Evolutionary conservation across 768 basidiomycete genomes (phyloP), one percentile per base, ranked within the genome.

Genomic region (Lactifluus rugatus): DNA sequence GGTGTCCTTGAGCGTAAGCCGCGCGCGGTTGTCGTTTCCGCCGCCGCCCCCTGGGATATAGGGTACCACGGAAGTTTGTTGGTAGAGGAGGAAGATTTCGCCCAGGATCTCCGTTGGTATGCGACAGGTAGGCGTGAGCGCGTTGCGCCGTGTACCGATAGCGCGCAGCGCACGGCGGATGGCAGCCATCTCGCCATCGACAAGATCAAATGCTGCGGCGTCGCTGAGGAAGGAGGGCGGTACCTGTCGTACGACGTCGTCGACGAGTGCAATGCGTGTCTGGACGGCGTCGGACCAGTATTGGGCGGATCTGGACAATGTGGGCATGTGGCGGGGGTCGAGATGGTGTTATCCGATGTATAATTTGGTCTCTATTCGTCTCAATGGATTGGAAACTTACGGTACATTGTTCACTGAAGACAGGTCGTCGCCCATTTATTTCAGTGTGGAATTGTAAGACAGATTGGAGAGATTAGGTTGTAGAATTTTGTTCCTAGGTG

Each of bases 41-140:
- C 17, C 39, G 11, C 31, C 16, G 6, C n/a, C 52, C 0, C 47
- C 49, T 2, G n/a, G 37, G 34, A 51, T 17, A 34, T 25, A 50
- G 4, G 48, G 1, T 0, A 14, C 19, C 13, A 25, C 5, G 10
- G 36, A 54, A 28, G 41, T 10, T 2, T 31, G 49, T 13, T 60
- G 54, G 49, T 60, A 60, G 36, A 51, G 28, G 49, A 60, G 59
- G 49, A 60, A 56, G 34, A 60, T 60, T 31, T 56, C 48, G 17
- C 34, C 48, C 25, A 60, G 48, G 44, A 60, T 60, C 37, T 60
- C 54, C 1, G 59, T 51, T 8, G 58, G 59, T 34, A 60, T 56
- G 54, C 54, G 54, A 10, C 54, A 56, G 42, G 59, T 55, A 13
- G 48, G 48, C 0, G 58, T 60, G 21, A 60, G 53, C 44, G 58